Percentiles rank a stretch among this genome's conserved stretches.
phyloP scores from a whole-genome alignment of 1,284 basidiomycete species.

The Takashimella koratensis region DNA sequence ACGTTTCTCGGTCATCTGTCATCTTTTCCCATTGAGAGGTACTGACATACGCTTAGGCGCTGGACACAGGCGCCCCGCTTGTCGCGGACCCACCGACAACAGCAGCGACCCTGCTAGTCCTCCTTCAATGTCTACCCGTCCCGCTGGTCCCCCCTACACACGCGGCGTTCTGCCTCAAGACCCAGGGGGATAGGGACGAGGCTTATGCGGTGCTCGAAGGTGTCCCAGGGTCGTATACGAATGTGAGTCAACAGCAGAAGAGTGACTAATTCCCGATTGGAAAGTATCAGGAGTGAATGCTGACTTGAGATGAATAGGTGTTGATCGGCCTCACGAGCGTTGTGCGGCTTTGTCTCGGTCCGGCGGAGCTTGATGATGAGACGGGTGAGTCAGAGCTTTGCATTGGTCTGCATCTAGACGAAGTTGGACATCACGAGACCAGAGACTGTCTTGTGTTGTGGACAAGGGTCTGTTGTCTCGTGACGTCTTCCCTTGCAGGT shows the following conservation, averaged over 20 bases:
- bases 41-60: conserved; percentile 8
- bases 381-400: background rate
- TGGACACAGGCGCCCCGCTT: conserved; percentile 10
- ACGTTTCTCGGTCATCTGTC: too few species aligned
- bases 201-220: conserved; percentile 40
- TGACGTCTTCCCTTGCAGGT: too few species aligned
- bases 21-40: background rate
- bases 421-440: too few species aligned
- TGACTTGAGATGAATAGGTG: conserved; percentile 10
- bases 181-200: conserved; percentile 27
- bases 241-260: conserved; percentile 29
- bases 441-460: too few species aligned
- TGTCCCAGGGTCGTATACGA: conserved; percentile 31
- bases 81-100: conserved; percentile 3
- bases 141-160: conserved; percentile 23
- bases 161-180: conserved; percentile 11
- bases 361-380: background rate
- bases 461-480: too few species aligned
- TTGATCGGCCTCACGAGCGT: conserved; percentile 34
- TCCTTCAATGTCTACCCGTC: conserved; percentile 26
- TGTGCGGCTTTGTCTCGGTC: conserved; percentile 16
- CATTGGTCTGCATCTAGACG: too few species aligned
- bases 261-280: too few species aligned
- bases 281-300: background rate
- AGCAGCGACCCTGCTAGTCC: conserved; percentile 25